Evolutionary conservation across 306 rosid genomes (phyloP), one percentile per base, ranked within the genome.

Genomic region (Heteromeles arbutifolia): DNA sequence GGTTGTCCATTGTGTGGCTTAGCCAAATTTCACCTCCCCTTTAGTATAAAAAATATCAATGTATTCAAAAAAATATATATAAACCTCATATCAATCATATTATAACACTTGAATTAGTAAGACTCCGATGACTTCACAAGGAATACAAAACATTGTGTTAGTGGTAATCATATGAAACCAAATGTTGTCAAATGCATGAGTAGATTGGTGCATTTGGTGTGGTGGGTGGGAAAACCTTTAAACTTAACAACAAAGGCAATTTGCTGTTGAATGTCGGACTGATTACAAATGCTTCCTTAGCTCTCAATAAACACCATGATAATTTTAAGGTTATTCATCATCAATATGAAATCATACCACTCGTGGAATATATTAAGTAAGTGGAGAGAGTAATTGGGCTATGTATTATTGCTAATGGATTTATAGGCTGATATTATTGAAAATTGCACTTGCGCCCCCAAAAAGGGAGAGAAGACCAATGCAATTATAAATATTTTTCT

Each of bases 201-300:
- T 8, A 22, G n/a, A 73, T 73, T 37, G 66, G 39, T 37, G 59
- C 53, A 48, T 48, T 48, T 48, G 45, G 45, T 43, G 48, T 19
- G 78, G 78, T 72, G 74, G 71, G 54, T 67, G 67, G 79, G 17
- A 29, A 65, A 65, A 22, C 54, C 82, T 78, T 17, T 13, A 73
- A 70, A 70, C 67, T 78, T 80, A 53, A 63, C n/a, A 6, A 29
- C 26, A 11, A 75, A 54, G 77, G 66, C 45, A 13, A 48, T 70
- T 76, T 63, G 65, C 69, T 44, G 73, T 72, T 73, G 78, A 73
- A 71, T 39, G 67, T 59, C 39, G 50, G 75, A 66, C 84, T 81
- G 69, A 74, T 83, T 72, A 57, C 53, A 48, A 64, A 65, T 62
- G 69, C 77, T 81, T 82, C 54, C 81, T 80, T 82, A 50, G 81